Conservation (phyloP, 176 grass and related monocot species). For the Juncus inflexus region DNA sequence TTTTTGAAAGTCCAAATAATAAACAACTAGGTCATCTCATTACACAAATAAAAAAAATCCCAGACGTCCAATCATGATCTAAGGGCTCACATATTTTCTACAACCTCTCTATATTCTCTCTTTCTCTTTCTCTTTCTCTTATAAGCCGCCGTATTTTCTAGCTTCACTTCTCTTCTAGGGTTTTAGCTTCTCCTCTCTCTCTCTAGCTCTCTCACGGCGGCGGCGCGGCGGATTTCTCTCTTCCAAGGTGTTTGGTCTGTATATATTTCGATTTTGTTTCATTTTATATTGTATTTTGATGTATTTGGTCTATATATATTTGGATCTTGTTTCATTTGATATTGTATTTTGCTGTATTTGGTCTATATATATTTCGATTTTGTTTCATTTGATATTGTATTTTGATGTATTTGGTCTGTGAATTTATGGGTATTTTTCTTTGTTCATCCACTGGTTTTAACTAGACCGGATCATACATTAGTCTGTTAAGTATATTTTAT, state of each 20-base stretch:
- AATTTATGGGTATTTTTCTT: too few relatives aligned
- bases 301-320: background rate
- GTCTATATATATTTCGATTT: background rate
- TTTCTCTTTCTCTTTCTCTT: conserved; percentile 3
- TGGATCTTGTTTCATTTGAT: too few relatives aligned
- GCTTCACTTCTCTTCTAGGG: too few relatives aligned
- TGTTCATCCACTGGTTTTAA: too few relatives aligned
- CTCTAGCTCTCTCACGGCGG: background rate
- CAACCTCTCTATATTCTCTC: conserved; percentile 31
- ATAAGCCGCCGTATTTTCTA: too few relatives aligned
- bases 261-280: background rate
- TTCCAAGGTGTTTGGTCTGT: background rate
- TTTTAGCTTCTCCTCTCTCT: background rate
- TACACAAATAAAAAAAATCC: too few relatives aligned
- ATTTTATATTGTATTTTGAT: background rate
- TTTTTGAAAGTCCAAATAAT: too few relatives aligned
- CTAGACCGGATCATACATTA: too few relatives aligned
- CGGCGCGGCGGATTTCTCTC: background rate
- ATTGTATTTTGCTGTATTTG: background rate
- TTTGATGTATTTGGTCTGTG: too few relatives aligned
- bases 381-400: background rate
- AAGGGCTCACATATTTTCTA: background rate
- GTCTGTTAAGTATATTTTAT: too few relatives aligned
- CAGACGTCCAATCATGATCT: too few relatives aligned
- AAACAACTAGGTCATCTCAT: too few relatives aligned